Evolutionary conservation across 768 basidiomycete species (phyloP).

Genomic region (Mycena capillaripes): DNA sequence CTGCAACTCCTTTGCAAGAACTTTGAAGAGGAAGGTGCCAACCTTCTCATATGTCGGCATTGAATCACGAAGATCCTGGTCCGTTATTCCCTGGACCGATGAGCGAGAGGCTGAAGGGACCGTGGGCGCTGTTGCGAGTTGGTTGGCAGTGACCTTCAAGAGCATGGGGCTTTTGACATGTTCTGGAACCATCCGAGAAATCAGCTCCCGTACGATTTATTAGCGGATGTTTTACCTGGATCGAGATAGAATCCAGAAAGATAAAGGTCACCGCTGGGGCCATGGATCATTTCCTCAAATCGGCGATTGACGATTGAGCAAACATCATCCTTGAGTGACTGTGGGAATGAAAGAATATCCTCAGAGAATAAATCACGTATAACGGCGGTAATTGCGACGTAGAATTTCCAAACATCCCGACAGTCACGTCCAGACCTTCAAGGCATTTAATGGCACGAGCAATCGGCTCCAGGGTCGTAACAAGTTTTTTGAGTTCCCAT

Average conservation of each 20-base stretch:
- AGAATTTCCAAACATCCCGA: constrained; percentile 43
- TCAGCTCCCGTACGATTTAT: not conserved
- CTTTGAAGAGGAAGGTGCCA: not conserved
- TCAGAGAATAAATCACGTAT: constrained; percentile 25
- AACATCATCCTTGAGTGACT: constrained; percentile 23
- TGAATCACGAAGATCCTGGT: not conserved
- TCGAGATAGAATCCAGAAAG: constrained; percentile 41
- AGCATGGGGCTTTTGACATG: constrained; percentile 20
- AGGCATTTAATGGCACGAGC: constrained; percentile 43
- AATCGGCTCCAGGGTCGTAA: constrained; percentile 31
- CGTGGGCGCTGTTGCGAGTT: not conserved
- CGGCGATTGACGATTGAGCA: constrained; percentile 31
- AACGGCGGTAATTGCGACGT: constrained; percentile 38
- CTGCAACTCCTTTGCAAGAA: not conserved
- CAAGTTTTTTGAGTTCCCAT: constrained; percentile 18
- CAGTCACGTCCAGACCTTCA: constrained; percentile 38
- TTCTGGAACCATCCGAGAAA: not conserved
- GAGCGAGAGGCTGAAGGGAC: not conserved
- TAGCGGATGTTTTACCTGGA: constrained; percentile 30
- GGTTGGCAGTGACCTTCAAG: constrained; percentile 1
- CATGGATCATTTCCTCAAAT: constrained; percentile 40
- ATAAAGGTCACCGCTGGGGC: constrained; percentile 36
- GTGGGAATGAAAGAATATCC: constrained; percentile 5
- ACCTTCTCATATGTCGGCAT: not conserved
- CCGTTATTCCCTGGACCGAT: not conserved